Evolutionary conservation across 2,329 filamentous ascomycete species (phyloP), one percentile per base, ranked within the genome.

Genomic region (Aspergillus ruber): DNA sequence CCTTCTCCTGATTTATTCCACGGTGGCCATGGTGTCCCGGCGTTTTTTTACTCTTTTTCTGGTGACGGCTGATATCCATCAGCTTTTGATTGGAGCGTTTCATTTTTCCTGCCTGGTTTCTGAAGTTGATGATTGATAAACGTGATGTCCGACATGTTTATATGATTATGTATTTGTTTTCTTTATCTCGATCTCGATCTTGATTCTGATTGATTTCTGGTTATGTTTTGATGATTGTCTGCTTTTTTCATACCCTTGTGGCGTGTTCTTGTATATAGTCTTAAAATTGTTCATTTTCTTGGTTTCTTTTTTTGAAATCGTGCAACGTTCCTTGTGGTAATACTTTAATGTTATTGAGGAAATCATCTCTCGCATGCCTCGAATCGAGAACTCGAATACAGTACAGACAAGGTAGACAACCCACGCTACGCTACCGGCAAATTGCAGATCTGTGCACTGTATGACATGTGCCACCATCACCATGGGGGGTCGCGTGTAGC

Each of bases 61-160:
- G 25, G 25, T 29, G 10, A 12, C 25, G 9, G 9, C 25, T 29
- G 25, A 29, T 12, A 29, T 29, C 10, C 3, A 45, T 53, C 44
- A 47, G 49, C 52, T 51, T 49, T 51, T 53, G 55, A 50, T 57
- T 56, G 52, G 53, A 56, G 57, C 60, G 60, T 55, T 56, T 52
- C 9, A 12, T 29, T 29, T 29, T 29, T 25, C 8, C 54, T 46
- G 48, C 49, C 50, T 53, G 53, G 45, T 53, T 54, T 45, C 53
- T 44, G 50, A 55, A 52, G 53, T 56, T 56, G 55, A 58, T 63
- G 56, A 61, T 55, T 29, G 25, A 64, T 60, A 60, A 65, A 57
- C 60, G 61, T 60, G 55, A 65, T 60, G 62, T 53, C 51, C 55
- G 55, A 58, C 46, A 59, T 51, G 56, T 55, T 59, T 52, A 57